phyloP scores from a whole-genome alignment of 108 stramenopile species.

The Conticribra weissflogii region DNA sequence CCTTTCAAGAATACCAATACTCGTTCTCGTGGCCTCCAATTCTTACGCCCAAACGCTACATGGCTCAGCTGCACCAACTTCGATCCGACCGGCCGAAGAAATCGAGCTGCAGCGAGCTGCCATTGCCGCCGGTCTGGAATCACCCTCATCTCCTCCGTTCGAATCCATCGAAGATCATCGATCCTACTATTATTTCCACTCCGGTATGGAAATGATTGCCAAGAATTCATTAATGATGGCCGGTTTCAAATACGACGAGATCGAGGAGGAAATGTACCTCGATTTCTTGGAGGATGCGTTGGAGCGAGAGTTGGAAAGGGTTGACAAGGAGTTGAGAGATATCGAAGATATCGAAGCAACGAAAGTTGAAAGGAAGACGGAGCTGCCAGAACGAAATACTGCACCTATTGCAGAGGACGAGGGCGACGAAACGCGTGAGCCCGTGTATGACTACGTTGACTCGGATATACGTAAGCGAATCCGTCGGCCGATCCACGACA shows the following conservation, averaged over 20 bases:
- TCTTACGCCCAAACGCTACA: too few species aligned
- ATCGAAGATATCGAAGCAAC: background rate
- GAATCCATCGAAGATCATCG: constrained; percentile 1
- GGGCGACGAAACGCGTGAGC: background rate
- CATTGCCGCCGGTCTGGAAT: background rate
- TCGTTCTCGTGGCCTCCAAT: too few species aligned
- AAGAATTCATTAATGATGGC: background rate
- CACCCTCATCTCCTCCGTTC: background rate
- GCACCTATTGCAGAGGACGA: background rate
- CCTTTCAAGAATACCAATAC: too few species aligned
- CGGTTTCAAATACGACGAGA: background rate
- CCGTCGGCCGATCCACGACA: background rate
- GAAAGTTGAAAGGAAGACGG: background rate
- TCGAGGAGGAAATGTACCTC: background rate
- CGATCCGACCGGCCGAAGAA: background rate
- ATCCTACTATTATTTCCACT: constrained; percentile 6
- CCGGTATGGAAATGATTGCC: background rate
- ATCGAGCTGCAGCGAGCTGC: background rate
- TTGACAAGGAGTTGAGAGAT: background rate
- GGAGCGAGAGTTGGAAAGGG: constrained; percentile 1
- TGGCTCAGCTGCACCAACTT: too few species aligned
- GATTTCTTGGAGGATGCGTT: constrained; percentile 5
- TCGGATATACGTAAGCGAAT: background rate
- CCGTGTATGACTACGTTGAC: too few species aligned
- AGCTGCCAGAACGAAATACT: background rate